These are phyloP conservation scores for Suhomyces sp. DNA, from an alignment of 805 yeast genomes.

Conservation along the genomic window DNA sequence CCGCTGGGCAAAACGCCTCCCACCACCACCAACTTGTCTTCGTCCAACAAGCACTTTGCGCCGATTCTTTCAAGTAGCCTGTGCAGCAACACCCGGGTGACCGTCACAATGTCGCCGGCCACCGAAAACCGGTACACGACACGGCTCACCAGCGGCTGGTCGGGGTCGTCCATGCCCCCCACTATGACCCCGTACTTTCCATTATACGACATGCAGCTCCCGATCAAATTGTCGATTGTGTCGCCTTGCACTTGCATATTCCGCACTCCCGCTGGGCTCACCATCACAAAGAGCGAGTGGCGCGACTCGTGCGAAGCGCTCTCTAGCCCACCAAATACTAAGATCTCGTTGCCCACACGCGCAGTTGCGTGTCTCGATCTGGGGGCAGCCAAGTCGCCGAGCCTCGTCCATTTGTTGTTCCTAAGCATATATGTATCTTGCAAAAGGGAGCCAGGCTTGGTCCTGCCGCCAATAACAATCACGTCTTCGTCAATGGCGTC, in stretches of 20 bases:
- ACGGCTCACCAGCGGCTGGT: constrained; percentile 29
- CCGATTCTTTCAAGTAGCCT: constrained; percentile 49
- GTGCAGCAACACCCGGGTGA: constrained; percentile 13
- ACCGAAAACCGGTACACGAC: constrained; percentile 35
- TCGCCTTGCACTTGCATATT: constrained; percentile 18
- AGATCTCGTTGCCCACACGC: constrained; percentile 21
- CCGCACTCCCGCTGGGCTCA: constrained; percentile 12
- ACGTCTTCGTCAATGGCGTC: constrained; percentile 24
- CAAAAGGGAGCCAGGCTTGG: constrained; percentile 50
- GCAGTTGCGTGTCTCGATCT: constrained; percentile 52
- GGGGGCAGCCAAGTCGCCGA: constrained; percentile 38
- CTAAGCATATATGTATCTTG: constrained; percentile 25
- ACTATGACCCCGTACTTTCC: constrained; percentile 37
- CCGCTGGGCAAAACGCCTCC: constrained; percentile 55
- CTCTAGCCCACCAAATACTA: constrained; percentile 52
- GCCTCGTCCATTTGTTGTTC: constrained; percentile 37
- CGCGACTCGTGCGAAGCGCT: background rate
- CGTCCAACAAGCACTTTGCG: constrained; percentile 31
- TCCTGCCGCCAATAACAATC: constrained; percentile 64
- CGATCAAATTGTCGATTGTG: constrained; percentile 22
- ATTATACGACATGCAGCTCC: constrained; percentile 36
- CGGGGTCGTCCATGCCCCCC: constrained; percentile 45
- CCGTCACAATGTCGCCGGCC: constrained; percentile 7
- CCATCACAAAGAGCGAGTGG: constrained; percentile 15
- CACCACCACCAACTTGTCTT: constrained; percentile 40